phyloP scores from a whole-genome alignment of 768 basidiomycete genomes.

The Lactifluus subvellereus region DNA sequence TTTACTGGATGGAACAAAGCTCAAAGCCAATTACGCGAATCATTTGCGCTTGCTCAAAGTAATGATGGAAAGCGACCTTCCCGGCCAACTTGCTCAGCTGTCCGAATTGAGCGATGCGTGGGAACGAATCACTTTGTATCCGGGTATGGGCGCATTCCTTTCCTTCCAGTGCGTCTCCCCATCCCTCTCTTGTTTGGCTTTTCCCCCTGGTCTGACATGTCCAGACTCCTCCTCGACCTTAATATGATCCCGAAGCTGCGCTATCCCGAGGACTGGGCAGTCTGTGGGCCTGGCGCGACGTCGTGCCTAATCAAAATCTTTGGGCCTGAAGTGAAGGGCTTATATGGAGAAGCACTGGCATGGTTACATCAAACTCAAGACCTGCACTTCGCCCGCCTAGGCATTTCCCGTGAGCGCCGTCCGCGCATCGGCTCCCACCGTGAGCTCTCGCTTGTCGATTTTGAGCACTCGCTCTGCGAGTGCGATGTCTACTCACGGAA shows the following conservation, averaged over 20 bases:
- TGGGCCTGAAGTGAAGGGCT: slow-evolving; percentile 35
- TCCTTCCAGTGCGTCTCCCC: slow-evolving; percentile 47
- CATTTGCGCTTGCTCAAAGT: slow-evolving; percentile 49
- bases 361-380: slow-evolving; percentile 58
- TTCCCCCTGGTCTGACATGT: slow-evolving; percentile 8
- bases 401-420: slow-evolving; percentile 28
- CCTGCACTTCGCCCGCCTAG: slow-evolving; percentile 55
- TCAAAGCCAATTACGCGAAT: slow-evolving; percentile 42
- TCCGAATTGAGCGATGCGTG: slow-evolving; percentile 58
- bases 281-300: slow-evolving; percentile 59
- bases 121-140: slow-evolving; percentile 49
- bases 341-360: slow-evolving; percentile 54
- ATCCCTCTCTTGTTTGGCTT: background rate
- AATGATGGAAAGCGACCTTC: slow-evolving; percentile 50
- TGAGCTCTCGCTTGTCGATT: slow-evolving; percentile 55
- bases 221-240: slow-evolving; percentile 34
- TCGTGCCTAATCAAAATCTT: slow-evolving; percentile 70
- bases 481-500: slow-evolving; percentile 69
- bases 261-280: slow-evolving; percentile 61
- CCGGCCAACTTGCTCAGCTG: slow-evolving; percentile 43
- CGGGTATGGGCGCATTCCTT: slow-evolving; percentile 69
- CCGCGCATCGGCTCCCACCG: slow-evolving; percentile 27
- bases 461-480: slow-evolving; percentile 78
- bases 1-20: slow-evolving; percentile 24
- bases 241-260: slow-evolving; percentile 41